Conservation (phyloP, 192 early-diverging fungal genomes). For the Dissophora ornata region DNA sequence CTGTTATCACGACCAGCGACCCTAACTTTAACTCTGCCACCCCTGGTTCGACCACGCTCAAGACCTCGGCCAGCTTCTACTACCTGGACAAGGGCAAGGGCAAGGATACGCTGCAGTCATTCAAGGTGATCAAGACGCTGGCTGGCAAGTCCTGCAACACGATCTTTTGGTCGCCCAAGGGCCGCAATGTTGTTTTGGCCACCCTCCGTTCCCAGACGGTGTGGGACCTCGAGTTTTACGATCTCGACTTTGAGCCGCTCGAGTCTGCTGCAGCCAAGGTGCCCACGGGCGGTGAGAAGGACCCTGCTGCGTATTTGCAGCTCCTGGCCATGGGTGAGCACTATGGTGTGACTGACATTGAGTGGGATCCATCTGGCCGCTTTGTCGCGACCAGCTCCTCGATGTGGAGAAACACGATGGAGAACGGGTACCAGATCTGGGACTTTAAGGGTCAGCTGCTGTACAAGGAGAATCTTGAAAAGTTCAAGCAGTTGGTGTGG, state of each 20-base stretch:
- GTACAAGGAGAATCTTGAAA: constrained; percentile 76
- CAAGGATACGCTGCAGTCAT: constrained; percentile 72
- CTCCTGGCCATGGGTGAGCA: constrained; percentile 86
- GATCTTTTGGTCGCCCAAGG: constrained; percentile 96
- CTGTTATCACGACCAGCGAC: constrained; percentile 85
- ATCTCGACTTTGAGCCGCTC: constrained; percentile 81
- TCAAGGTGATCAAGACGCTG: constrained; percentile 86
- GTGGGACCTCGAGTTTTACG: constrained; percentile 94
- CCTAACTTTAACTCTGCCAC: constrained; percentile 60
- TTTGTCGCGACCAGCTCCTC: constrained; percentile 89
- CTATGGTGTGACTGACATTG: constrained; percentile 94
- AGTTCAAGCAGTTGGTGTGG: constrained; percentile 96
- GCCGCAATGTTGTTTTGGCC: constrained; percentile 90
- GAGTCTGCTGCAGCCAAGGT: constrained; percentile 68
- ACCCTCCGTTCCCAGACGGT: constrained; percentile 79
- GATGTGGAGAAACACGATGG: constrained; percentile 85
- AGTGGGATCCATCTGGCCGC: constrained; percentile 99
- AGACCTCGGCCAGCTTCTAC: constrained; percentile 85
- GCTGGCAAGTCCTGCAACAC: constrained; percentile 85
- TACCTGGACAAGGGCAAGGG: constrained; percentile 80
- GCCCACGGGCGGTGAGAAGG: constrained; percentile 52
- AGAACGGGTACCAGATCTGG: constrained; percentile 94
- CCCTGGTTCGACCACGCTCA: constrained; percentile 67
- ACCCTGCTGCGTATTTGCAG: constrained; percentile 65
- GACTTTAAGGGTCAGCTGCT: constrained; percentile 89